These are phyloP conservation scores for Kwoniella pini DNA, from an alignment of 768 basidiomycete genomes.

Conservation along the genomic window DNA sequence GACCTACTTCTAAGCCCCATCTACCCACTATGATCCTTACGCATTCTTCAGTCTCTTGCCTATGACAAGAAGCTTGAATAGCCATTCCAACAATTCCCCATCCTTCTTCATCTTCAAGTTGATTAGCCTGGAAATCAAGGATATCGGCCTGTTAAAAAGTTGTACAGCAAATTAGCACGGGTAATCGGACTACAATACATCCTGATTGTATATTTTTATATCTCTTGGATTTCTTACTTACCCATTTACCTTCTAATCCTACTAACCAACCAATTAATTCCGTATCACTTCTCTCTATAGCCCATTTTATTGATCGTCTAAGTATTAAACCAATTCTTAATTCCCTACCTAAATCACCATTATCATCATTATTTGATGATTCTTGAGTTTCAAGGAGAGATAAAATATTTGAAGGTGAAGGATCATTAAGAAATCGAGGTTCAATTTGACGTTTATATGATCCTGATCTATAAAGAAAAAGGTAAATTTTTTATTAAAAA, in stretches of 20 bases:
- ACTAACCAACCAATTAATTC: constrained; percentile 42
- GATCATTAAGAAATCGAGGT: constrained; percentile 20
- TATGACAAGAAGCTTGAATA: constrained; percentile 65
- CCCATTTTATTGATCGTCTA: constrained; percentile 39
- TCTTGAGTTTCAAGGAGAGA: constrained; percentile 10
- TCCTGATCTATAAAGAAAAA: neutral
- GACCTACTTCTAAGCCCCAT: constrained; percentile 41
- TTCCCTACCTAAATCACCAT: constrained; percentile 12
- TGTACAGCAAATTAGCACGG: neutral
- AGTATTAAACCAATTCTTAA: constrained; percentile 30
- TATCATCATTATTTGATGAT: constrained; percentile 8
- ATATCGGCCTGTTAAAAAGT: constrained; percentile 26
- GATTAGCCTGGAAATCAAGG: constrained; percentile 39
- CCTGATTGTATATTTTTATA: no score
- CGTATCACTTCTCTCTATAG: constrained; percentile 35
- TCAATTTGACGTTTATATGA: constrained; percentile 19
- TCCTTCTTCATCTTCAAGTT: constrained; percentile 78
- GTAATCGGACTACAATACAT: no score
- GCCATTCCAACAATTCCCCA: constrained; percentile 59
- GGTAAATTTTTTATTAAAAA: no score
- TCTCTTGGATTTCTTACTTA: no score
- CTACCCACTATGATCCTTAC: constrained; percentile 70
- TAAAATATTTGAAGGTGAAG: constrained; percentile 13
- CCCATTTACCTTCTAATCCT: constrained; percentile 35
- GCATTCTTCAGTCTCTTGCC: constrained; percentile 88